Conservation (phyloP, 805 yeast species). For the Yueomyces sinensis region DNA sequence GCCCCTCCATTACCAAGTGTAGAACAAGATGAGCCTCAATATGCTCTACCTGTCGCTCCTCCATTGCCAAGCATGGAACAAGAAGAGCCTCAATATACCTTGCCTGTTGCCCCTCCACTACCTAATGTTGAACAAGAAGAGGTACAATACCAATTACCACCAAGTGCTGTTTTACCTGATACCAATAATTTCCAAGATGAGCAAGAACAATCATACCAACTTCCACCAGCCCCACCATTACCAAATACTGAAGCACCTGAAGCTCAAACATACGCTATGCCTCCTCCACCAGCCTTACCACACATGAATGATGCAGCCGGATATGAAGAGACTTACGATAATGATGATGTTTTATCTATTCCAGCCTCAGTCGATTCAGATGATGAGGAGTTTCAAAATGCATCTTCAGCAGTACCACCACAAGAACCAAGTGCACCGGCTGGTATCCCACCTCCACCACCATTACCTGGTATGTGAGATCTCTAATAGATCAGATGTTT, state of each 20-base stretch:
- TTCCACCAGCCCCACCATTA: constrained; percentile 8
- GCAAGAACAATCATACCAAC: not conserved
- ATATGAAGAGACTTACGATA: too few species aligned
- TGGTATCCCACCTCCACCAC: constrained; percentile 23
- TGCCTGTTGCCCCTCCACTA: not conserved
- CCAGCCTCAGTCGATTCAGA: constrained; percentile 25
- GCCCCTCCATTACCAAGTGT: constrained; percentile 31
- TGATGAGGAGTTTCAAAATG: too few species aligned
- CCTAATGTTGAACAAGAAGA: not conserved
- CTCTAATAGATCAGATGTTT: too few species aligned
- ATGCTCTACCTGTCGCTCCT: constrained; percentile 2
- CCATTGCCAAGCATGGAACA: not conserved
- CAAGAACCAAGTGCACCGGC: constrained; percentile 6
- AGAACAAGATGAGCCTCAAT: not conserved
- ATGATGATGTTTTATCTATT: constrained; percentile 22
- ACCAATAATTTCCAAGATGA: too few species aligned
- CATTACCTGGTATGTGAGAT: constrained; percentile 9
- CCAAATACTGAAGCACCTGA: not conserved
- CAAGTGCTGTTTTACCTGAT: not conserved
- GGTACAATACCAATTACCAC: not conserved
- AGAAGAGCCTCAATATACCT: not conserved
- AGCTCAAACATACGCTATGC: not conserved
- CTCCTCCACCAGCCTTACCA: constrained; percentile 6
- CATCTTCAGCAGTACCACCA: not conserved
- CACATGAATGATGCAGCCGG: not conserved